These are phyloP conservation scores for Ciborinia camelliae DNA, from an alignment of 2,329 filamentous ascomycete species.

Conservation along the genomic window DNA sequence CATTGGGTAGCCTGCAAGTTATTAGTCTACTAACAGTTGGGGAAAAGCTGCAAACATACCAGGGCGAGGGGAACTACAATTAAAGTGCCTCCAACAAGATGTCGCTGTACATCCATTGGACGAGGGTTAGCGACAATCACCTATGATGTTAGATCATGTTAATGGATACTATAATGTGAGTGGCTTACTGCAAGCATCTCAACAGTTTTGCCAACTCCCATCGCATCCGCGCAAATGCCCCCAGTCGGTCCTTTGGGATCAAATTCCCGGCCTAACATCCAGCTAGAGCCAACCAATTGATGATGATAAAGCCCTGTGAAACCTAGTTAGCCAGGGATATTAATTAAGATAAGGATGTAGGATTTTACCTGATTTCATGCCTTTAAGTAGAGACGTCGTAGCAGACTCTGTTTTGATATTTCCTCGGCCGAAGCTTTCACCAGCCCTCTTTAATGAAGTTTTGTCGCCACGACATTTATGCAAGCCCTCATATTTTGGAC, in stretches of 20 bases:
- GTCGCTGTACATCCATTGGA: neutral
- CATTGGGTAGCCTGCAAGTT: neutral
- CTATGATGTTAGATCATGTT: neutral
- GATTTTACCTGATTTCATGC: constrained; percentile 2
- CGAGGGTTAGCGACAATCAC: constrained; percentile 7
- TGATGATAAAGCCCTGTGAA: neutral
- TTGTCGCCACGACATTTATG: constrained; percentile 6
- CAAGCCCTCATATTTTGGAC: neutral
- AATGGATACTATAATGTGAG: neutral
- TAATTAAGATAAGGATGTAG: too few relatives aligned
- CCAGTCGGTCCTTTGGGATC: neutral
- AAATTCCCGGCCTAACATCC: constrained; percentile 8
- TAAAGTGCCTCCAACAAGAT: neutral
- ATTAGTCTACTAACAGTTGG: constrained; percentile 4
- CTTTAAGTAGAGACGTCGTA: too few relatives aligned
- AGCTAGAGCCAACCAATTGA: neutral
- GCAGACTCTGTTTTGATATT: too few relatives aligned
- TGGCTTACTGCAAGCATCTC: neutral
- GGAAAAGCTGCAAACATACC: too few relatives aligned
- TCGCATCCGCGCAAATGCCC: constrained; percentile 7
- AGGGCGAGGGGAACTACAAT: constrained; percentile 5
- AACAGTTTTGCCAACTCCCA: constrained; percentile 8
- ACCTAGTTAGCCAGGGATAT: too few relatives aligned
- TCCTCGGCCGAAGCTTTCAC: neutral
- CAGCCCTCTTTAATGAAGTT: constrained; percentile 3